Conservation (phyloP, 331 rosid species). For the Malus hybrid region DNA sequence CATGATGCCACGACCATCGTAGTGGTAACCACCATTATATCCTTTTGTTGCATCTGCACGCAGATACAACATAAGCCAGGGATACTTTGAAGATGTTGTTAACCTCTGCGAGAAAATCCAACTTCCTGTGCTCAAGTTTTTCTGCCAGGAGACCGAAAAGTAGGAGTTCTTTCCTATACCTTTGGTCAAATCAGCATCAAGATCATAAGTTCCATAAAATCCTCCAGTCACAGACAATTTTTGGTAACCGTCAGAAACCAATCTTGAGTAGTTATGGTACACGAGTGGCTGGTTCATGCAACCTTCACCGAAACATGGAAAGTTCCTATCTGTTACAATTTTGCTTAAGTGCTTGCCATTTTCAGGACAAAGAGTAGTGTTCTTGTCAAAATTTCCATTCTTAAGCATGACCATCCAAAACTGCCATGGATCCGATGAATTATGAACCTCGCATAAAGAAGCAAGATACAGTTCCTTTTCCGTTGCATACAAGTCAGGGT, state of each 20-base stretch:
- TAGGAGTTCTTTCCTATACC: slow-evolving; percentile 31
- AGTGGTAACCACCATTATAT: slow-evolving; percentile 49
- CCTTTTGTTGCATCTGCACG: slow-evolving; percentile 48
- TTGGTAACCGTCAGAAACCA: slow-evolving; percentile 9
- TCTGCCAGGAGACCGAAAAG: slow-evolving; percentile 41
- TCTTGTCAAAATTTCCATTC: slow-evolving; percentile 49
- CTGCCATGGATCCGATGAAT: slow-evolving; percentile 32
- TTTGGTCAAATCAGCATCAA: slow-evolving; percentile 33
- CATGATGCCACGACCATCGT: slow-evolving; percentile 41
- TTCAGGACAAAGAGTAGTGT: slow-evolving; percentile 45
- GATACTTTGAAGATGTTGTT: slow-evolving; percentile 43
- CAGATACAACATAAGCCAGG: slow-evolving; percentile 55
- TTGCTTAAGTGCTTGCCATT: slow-evolving; percentile 29
- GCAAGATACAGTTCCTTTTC: slow-evolving; percentile 49
- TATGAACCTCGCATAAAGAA: slow-evolving; percentile 26
- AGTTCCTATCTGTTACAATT: slow-evolving; percentile 24
- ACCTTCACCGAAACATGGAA: slow-evolving; percentile 46
- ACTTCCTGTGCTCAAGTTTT: slow-evolving; percentile 36
- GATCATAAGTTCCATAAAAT: slow-evolving; percentile 51
- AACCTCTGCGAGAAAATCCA: slow-evolving; percentile 40
- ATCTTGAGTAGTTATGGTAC: slow-evolving; percentile 36
- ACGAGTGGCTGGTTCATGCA: slow-evolving; percentile 59
- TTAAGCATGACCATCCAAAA: slow-evolving; percentile 63
- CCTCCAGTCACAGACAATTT: slow-evolving; percentile 22
- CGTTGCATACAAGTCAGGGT: slow-evolving; percentile 36